Percentiles rank a stretch among this genome's conserved stretches.
Conservation (phyloP, 192 early-diverging fungal genomes). For the Backusella morwellensis region DNA sequence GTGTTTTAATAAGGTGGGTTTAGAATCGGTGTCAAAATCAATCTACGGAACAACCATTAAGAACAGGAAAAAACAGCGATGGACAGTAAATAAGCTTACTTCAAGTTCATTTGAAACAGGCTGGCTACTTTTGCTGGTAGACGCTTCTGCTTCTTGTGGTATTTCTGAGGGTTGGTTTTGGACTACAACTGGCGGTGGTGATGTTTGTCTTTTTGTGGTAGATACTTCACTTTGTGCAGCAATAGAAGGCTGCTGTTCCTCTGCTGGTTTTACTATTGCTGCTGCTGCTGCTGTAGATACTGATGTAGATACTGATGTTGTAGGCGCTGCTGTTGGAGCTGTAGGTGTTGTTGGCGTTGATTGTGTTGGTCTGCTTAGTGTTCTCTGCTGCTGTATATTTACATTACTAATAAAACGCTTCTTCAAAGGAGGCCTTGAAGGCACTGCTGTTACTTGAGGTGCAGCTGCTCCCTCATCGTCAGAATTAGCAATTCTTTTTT, state of each 20-base stretch:
- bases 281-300: not conserved
- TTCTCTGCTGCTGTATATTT: constrained; percentile 10
- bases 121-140: not conserved
- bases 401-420: constrained; percentile 13
- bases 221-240: not conserved
- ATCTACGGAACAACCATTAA: not conserved
- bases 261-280: too few relatives aligned
- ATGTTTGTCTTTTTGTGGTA: not conserved
- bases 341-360: not conserved
- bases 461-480: not conserved
- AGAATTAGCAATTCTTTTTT: constrained; percentile 10
- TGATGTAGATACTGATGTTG: not conserved
- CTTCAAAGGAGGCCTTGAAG: constrained; percentile 19
- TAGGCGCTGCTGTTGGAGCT: not conserved
- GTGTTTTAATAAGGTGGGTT: not conserved
- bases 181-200: not conserved
- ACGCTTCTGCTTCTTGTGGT: not conserved
- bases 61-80: not conserved
- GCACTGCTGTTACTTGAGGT: not conserved
- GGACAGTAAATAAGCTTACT: not conserved
- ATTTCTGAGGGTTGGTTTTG: not conserved
- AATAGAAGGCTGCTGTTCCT: not conserved
- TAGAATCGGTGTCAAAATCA: not conserved
- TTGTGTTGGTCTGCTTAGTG: not conserved
- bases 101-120: not conserved